Percentiles rank a stretch among this genome's conserved stretches.
These are phyloP conservation scores for Aspergillus sp. DNA, from an alignment of 2,329 filamentous ascomycete species.

Conservation along the genomic window DNA sequence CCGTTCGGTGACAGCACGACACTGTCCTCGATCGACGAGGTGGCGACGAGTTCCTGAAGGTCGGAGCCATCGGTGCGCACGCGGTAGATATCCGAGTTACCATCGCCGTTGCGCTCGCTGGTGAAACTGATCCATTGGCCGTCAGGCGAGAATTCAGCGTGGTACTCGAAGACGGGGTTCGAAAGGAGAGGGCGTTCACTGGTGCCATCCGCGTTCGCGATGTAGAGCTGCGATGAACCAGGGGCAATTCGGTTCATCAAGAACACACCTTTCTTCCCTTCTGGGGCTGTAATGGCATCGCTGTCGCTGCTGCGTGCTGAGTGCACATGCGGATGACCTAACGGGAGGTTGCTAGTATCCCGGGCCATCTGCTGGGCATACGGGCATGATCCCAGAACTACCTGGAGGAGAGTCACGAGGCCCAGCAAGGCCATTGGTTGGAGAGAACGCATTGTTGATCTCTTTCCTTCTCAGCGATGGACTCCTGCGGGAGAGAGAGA, in stretches of 20 bases:
- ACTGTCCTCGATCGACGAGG: constrained; percentile 32
- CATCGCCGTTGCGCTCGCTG: constrained; percentile 34
- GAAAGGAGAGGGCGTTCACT: constrained; percentile 30
- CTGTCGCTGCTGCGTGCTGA: not conserved
- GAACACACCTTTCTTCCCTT: constrained; percentile 17
- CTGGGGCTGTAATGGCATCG: not conserved
- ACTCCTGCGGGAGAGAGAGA: not conserved
- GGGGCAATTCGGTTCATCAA: constrained; percentile 34
- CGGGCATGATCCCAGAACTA: not conserved
- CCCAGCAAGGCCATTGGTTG: not conserved
- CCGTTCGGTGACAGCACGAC: constrained; percentile 35
- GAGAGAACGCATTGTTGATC: not conserved
- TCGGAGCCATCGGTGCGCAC: constrained; percentile 29
- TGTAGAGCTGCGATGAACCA: constrained; percentile 17
- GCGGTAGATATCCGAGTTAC: constrained; percentile 38
- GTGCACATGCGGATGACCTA: not conserved
- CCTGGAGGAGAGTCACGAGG: not conserved
- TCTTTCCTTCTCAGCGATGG: not conserved
- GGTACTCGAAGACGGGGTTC: constrained; percentile 33
- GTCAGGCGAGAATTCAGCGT: constrained; percentile 34
- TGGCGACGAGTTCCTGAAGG: constrained; percentile 27
- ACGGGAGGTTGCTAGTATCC: not conserved
- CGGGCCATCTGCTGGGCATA: not conserved
- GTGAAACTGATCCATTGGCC: constrained; percentile 38
- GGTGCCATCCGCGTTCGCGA: constrained; percentile 36